phyloP scores from a whole-genome alignment of 2,329 filamentous ascomycete species.

The Achaetomium macrosporum region DNA sequence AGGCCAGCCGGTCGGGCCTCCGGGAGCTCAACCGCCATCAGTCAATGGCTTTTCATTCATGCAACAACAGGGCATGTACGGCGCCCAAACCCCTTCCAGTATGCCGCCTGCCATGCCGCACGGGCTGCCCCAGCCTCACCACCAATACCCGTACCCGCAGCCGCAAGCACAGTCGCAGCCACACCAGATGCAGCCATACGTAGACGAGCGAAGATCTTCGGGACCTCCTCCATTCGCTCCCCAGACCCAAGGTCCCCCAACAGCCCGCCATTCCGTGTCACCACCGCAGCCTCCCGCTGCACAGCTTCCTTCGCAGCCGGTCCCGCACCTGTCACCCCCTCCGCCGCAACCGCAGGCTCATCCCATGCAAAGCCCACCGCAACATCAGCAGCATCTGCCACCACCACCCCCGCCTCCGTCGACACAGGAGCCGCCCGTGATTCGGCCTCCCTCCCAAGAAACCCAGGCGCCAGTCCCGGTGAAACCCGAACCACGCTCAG shows the following conservation, averaged over 20 bases:
- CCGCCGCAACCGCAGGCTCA: conserved; percentile 30
- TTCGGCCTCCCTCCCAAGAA: conserved; percentile 42
- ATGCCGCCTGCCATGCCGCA: conserved; percentile 36
- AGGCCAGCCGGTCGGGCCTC: conserved; percentile 55
- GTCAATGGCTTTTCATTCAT: conserved; percentile 76
- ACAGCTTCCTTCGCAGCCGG: conserved; percentile 45
- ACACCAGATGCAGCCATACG: conserved; percentile 59
- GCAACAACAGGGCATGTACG: conserved; percentile 80
- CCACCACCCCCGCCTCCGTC: conserved; percentile 28
- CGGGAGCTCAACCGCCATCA: conserved; percentile 49
- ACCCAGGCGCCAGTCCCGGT: conserved; percentile 46
- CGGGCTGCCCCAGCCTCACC: conserved; percentile 34
- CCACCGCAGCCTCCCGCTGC: conserved; percentile 54
- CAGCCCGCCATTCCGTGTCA: conserved; percentile 50
- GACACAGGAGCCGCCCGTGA: conserved; percentile 27
- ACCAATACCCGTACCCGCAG: conserved; percentile 34
- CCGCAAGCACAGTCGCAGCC: conserved; percentile 28
- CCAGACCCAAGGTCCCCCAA: conserved; percentile 46
- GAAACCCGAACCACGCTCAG: conserved; percentile 45
- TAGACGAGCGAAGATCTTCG: conserved; percentile 70
- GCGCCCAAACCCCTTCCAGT: conserved; percentile 49
- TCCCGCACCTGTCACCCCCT: conserved; percentile 43
- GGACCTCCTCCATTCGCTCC: conserved; percentile 61
- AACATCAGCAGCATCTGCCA: conserved; percentile 28
- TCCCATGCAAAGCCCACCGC: conserved; percentile 27